A percentile compares a stretch with the other conserved stretches of the same genome.
phyloP scores from a whole-genome alignment of 208 protist species.

The Novymonas esmeraldas region DNA sequence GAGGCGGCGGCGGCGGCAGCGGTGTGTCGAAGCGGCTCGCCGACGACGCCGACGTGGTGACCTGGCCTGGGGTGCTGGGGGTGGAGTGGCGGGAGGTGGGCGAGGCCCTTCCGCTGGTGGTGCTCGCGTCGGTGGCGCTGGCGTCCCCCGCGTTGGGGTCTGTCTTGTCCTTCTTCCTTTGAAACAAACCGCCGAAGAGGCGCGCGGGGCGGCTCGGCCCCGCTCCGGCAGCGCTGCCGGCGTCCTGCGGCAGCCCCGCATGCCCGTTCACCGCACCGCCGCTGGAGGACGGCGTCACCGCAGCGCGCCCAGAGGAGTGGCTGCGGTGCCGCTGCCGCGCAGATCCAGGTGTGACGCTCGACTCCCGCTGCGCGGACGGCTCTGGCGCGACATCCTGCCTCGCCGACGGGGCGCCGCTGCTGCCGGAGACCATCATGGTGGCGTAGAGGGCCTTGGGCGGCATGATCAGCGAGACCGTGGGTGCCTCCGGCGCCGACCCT shows the following conservation, averaged over 20 bases:
- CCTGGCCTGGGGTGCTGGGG: not conserved
- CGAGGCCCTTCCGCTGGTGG: not conserved
- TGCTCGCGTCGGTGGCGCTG: not conserved
- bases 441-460: conserved; percentile 14
- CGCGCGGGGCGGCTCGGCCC: not conserved
- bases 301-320: not conserved
- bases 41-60: not conserved
- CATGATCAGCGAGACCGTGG: conserved; percentile 12
- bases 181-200: conserved; percentile 35
- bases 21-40: not conserved
- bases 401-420: not conserved
- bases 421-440: not conserved
- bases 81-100: conserved; percentile 2
- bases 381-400: conserved; percentile 7
- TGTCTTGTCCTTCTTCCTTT: conserved; percentile 23
- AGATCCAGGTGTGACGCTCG: not conserved
- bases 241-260: not conserved
- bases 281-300: not conserved
- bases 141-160: not conserved
- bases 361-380: not conserved
- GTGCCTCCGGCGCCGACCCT: not conserved
- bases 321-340: not conserved
- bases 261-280: not conserved
- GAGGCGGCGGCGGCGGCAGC: not conserved
- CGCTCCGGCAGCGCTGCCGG: too few species aligned